Base-by-base conservation (phyloP, 495 filamentous ascomycete genomes). In the Aspergillus sclerotioniger region DNA sequence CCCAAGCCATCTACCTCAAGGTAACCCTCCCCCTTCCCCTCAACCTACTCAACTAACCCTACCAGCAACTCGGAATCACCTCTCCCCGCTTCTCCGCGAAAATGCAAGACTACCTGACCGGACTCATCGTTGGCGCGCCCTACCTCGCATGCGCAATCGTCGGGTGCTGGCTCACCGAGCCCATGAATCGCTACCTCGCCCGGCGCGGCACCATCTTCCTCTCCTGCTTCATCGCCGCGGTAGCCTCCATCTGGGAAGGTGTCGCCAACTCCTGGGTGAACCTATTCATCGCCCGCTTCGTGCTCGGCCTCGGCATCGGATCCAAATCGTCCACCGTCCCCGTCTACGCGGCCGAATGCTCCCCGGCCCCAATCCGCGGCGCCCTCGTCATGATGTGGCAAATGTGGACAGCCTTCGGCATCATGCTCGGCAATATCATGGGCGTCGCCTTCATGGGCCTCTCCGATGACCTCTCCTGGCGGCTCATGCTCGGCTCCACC, bases 321-420 rank as follows among this genome's bases (percentile, higher is more conserved):
- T 72, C 81, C 21, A 85, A 85, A 60, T 80, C 77, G 8, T 76
- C 80, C 0, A 84, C 82, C 0, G 80, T 86, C 3, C 84, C 84
- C 0, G 76, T 86, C 32, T 84, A 82, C 59, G 73, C 79, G 2
- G 82, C 84, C 12, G 84, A 86, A 66, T 82, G 80, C 54, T 73
- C 80, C 13, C 83, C 82, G 0, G 73, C 76, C 15, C 76, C 75
- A 7, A 85, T 87, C 54, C 71, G 83, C 50, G 84, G 83, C 39
- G 83, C 78, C 1, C 67, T 86, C 3, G 83, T 86, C 53, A 86
- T 84, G 82, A 80, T 79, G 73, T 87, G 82, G 79, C 82, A 86
- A 67, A 75, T 85, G 71, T 80, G 77, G 72, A 90, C 87, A 6
- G 90, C 88, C 3, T 91, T 91, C 62, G 89, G 90, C 10, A 91